Evolutionary conservation across 345 rosid genomes (phyloP).

Genomic region (Raphanus raphanistrum): DNA sequence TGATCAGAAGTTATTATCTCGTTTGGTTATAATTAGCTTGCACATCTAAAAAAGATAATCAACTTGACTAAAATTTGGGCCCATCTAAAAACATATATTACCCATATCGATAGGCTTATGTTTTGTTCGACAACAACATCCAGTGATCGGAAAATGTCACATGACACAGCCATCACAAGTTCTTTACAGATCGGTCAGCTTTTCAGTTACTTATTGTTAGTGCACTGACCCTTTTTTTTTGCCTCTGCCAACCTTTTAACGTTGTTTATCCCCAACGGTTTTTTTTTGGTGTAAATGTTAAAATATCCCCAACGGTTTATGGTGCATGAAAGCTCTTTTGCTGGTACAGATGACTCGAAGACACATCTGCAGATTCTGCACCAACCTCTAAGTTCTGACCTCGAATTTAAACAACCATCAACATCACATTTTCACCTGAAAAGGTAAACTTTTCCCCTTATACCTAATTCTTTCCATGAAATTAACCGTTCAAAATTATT

Average conservation of each 20-base stretch:
- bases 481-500: neutral
- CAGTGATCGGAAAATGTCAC: constrained; percentile 12
- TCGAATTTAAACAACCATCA: constrained; percentile 26
- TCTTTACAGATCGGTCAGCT: constrained; percentile 9
- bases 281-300: too few relatives aligned
- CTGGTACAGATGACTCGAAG: constrained; percentile 10
- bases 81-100: constrained; percentile 12
- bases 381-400: constrained; percentile 13
- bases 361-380: constrained; percentile 19
- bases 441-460: neutral
- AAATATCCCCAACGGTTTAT: constrained; percentile 20
- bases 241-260: constrained; percentile 17
- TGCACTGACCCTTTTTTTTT: neutral
- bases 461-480: constrained; percentile 13
- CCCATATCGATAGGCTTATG: constrained; percentile 17
- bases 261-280: constrained; percentile 21
- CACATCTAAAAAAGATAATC: neutral
- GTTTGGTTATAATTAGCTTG: constrained; percentile 2
- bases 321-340: constrained; percentile 26
- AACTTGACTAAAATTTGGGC: neutral
- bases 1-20: constrained; percentile 17
- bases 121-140: constrained; percentile 11
- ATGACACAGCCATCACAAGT: neutral
- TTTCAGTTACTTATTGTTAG: constrained; percentile 20
- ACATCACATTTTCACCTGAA: constrained; percentile 20